Conservation (phyloP, 176 grass and related monocot species). For the Guadua angustifolia region DNA sequence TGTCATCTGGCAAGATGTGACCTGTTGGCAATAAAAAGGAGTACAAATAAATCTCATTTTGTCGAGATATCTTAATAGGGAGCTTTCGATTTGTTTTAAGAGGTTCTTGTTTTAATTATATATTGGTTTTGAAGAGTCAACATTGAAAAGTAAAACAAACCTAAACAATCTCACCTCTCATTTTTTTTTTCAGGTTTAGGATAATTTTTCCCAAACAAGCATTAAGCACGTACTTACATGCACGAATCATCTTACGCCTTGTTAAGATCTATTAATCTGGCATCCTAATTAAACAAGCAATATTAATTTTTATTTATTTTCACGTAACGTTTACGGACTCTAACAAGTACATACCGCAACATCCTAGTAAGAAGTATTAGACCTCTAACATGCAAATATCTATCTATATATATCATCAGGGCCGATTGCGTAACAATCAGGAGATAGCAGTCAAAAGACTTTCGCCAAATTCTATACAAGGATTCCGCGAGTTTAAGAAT, state of each 20-base stretch:
- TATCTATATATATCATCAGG: constrained; percentile 27
- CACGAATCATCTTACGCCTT: neutral
- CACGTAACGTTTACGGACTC: neutral
- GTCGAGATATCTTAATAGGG: neutral
- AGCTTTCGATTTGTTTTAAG: neutral
- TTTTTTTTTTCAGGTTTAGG: too few relatives aligned
- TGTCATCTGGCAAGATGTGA: neutral
- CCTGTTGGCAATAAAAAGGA: neutral
- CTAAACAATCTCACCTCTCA: neutral
- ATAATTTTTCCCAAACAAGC: neutral
- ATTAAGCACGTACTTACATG: too few relatives aligned
- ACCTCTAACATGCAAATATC: neutral
- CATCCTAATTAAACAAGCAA: neutral
- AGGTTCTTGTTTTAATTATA: too few relatives aligned
- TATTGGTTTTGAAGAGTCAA: neutral
- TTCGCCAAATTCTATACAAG: constrained; percentile 45
- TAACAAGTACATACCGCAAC: neutral
- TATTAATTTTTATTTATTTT: neutral
- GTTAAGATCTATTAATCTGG: neutral
- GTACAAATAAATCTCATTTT: neutral
- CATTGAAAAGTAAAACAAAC: neutral
- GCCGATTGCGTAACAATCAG: constrained; percentile 25
- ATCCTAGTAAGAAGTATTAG: neutral
- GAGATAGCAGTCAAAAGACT: constrained; percentile 54
- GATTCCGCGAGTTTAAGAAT: constrained; percentile 63